These are phyloP conservation scores for Lactifluus echinatus DNA, from an alignment of 768 basidiomycete genomes.

Conservation along the genomic window DNA sequence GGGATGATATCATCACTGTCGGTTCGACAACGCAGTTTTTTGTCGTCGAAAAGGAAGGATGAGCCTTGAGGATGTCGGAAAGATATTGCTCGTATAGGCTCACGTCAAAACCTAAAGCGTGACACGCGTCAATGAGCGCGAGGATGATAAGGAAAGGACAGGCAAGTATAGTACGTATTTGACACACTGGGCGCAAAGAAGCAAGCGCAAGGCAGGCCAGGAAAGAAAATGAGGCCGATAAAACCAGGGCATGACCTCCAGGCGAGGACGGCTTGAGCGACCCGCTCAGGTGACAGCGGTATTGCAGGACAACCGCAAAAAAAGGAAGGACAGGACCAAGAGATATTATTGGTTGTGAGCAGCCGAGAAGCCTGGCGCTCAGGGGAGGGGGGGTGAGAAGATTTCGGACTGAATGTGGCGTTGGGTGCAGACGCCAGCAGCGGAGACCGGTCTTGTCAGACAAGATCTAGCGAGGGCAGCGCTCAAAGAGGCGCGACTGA, in stretches of 20 bases:
- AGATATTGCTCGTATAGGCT: background rate
- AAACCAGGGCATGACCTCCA: constrained; percentile 10
- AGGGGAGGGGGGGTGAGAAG: constrained; percentile 2
- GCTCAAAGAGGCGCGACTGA: background rate
- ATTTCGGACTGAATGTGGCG: constrained; percentile 17
- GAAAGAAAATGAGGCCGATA: constrained; percentile 16
- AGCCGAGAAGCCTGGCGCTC: constrained; percentile 19
- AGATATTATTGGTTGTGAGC: background rate
- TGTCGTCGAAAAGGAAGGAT: constrained; percentile 6
- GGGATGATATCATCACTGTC: constrained; percentile 14
- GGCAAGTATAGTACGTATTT: constrained; percentile 15
- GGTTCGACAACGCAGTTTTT: background rate
- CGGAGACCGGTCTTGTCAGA: constrained; percentile 9
- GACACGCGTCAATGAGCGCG: constrained; percentile 10
- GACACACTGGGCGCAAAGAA: constrained; percentile 17
- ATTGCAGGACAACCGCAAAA: background rate
- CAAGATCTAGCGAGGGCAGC: constrained; percentile 5
- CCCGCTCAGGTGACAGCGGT: constrained; percentile 15
- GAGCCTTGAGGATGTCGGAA: constrained; percentile 2
- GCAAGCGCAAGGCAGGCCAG: background rate
- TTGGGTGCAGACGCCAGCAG: background rate
- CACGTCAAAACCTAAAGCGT: constrained; percentile 14
- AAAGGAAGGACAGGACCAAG: constrained; percentile 8
- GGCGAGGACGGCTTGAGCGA: constrained; percentile 6
- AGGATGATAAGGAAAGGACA: constrained; percentile 2